Percentiles rank a stretch among this genome's conserved stretches.
Evolutionary conservation across 2,329 filamentous ascomycete species (phyloP).

Genomic region (Stachybotrys elegans): DNA sequence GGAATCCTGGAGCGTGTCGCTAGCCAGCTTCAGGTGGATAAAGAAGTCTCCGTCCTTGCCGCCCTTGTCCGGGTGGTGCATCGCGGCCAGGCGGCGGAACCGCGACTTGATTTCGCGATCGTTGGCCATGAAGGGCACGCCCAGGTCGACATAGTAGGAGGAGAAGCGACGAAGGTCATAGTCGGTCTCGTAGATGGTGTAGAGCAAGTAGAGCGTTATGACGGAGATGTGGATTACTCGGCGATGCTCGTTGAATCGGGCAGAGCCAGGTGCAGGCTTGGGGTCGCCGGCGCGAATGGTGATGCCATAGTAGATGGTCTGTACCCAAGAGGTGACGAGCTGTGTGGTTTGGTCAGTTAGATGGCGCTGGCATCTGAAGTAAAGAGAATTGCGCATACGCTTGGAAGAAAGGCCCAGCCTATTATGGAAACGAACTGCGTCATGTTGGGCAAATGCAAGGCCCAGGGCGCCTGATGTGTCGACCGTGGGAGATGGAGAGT

Average conservation of each 20-base stretch:
- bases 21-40: slow-evolving; percentile 75
- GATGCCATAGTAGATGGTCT: slow-evolving; percentile 79
- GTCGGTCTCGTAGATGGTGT: slow-evolving; percentile 91
- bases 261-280: slow-evolving; percentile 65
- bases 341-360: slow-evolving; percentile 26
- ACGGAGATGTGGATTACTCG: slow-evolving; percentile 80
- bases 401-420: slow-evolving; percentile 53
- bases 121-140: slow-evolving; percentile 61
- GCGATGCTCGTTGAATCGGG: slow-evolving; percentile 67
- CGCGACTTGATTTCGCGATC: slow-evolving; percentile 77
- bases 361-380: background rate
- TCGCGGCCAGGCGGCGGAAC: slow-evolving; percentile 70
- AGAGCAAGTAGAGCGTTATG: slow-evolving; percentile 77
- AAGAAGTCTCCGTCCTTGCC: slow-evolving; percentile 50
- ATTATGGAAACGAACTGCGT: slow-evolving; percentile 47
- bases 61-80: slow-evolving; percentile 82
- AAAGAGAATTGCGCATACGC: slow-evolving; percentile 30
- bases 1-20: slow-evolving; percentile 76
- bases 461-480: slow-evolving; percentile 3
- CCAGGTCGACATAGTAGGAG: slow-evolving; percentile 76
- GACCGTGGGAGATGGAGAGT: background rate
- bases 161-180: slow-evolving; percentile 66
- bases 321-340: slow-evolving; percentile 73
- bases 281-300: slow-evolving; percentile 86
- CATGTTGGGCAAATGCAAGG: slow-evolving; percentile 31